phyloP scores from a whole-genome alignment of 2,329 filamentous ascomycete genomes.

The Trichoderma atrobrunneum region DNA sequence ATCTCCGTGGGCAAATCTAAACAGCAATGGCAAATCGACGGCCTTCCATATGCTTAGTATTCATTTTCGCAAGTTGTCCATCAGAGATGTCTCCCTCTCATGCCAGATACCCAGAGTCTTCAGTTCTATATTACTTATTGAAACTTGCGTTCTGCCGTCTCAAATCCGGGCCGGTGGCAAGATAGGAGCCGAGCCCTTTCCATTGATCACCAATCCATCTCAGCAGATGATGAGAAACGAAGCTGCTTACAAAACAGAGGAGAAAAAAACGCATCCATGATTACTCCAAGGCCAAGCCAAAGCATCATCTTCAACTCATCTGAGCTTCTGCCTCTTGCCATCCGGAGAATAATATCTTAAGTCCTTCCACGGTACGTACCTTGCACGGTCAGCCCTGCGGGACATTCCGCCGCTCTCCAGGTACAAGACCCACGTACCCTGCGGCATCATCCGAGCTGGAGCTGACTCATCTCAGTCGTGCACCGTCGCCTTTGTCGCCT shows the following conservation, averaged over 20 bases:
- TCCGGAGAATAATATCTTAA: neutral
- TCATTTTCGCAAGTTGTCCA: neutral
- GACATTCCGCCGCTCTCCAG: neutral
- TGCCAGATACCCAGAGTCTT: neutral
- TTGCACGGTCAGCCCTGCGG: neutral
- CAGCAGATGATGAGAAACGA: neutral
- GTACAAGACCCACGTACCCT: neutral
- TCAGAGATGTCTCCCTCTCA: neutral
- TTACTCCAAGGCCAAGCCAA: neutral
- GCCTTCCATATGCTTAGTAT: neutral
- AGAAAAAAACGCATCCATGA: neutral
- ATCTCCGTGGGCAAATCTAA: neutral
- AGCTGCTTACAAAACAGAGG: neutral
- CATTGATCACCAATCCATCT: neutral
- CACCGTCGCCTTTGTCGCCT: neutral
- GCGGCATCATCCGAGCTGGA: neutral
- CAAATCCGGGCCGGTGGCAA: neutral
- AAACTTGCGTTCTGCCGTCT: neutral
- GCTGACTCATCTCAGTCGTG: neutral
- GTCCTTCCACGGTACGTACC: conserved; percentile 1
- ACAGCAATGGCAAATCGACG: neutral
- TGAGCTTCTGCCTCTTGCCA: neutral
- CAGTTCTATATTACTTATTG: neutral
- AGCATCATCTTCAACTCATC: neutral
- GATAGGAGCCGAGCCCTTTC: neutral